phyloP scores from a whole-genome alignment of 345 rosid genomes.

The Aquilaria yunnanensis region DNA sequence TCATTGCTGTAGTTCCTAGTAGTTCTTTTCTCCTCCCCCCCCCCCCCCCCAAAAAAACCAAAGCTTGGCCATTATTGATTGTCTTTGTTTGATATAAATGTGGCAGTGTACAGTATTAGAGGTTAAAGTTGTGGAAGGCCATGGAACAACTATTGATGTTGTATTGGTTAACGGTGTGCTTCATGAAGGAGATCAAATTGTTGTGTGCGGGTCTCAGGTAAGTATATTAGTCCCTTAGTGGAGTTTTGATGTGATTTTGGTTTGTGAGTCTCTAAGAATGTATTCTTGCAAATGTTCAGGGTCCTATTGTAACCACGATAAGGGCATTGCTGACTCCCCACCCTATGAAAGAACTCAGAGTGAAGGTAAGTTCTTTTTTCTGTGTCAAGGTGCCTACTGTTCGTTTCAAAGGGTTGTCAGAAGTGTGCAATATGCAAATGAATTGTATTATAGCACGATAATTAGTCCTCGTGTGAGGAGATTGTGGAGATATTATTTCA shows the following conservation, averaged over 20 bases:
- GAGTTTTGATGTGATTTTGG: conserved; percentile 5
- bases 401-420: no score
- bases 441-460: no score
- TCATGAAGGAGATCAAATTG: conserved; percentile 92
- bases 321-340: conserved; percentile 93
- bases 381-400: no score
- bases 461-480: no score
- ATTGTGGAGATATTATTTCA: no score
- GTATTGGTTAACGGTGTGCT: conserved; percentile 87
- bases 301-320: conserved; percentile 78
- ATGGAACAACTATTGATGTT: conserved; percentile 93
- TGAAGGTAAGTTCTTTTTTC: conserved; percentile 48
- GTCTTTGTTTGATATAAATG: conserved; percentile 22
- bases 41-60: neutral
- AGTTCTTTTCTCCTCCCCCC: no score
- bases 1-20: conserved; percentile 7
- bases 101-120: conserved; percentile 93
- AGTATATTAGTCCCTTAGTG: conserved; percentile 20
- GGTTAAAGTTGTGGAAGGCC: conserved; percentile 94
- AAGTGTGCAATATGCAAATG: no score
- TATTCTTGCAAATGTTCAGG: conserved; percentile 36
- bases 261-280: conserved; percentile 9
- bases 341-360: conserved; percentile 97
- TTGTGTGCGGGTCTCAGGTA: conserved; percentile 94
- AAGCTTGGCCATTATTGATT: conserved; percentile 7